Percentiles rank a stretch among this genome's conserved stretches.
phyloP scores from a whole-genome alignment of 139 green algal genomes.

The Picochlorum sp. region DNA sequence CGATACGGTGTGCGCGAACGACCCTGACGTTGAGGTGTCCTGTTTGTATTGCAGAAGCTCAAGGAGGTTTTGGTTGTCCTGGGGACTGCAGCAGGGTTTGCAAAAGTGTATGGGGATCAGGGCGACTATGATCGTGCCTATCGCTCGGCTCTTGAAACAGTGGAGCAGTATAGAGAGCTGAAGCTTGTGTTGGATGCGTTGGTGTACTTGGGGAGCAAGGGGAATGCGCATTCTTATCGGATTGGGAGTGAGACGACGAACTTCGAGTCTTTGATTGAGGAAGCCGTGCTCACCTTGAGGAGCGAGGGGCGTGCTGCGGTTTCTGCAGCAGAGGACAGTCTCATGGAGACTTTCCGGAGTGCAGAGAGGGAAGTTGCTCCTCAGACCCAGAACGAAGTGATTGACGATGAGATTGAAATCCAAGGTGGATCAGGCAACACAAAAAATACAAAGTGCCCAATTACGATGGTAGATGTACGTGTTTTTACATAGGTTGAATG shows the following conservation, averaged over 20 bases:
- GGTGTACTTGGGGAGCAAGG: neutral
- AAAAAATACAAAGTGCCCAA: neutral
- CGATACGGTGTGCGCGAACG: no score
- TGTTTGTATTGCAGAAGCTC: no score
- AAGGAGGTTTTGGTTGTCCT: no score
- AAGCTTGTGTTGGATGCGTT: neutral
- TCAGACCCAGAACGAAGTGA: neutral
- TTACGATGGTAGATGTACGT: neutral
- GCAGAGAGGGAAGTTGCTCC: neutral
- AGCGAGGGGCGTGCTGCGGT: neutral
- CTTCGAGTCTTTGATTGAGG: conserved; percentile 1
- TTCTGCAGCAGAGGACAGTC: neutral
- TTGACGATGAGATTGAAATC: conserved; percentile 1
- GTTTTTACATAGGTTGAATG: neutral
- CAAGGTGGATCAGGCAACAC: neutral
- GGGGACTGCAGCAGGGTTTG: no score
- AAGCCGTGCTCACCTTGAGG: neutral
- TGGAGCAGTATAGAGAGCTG: neutral
- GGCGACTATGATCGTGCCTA: no score
- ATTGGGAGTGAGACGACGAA: neutral
- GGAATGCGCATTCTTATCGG: neutral
- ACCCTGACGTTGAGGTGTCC: no score
- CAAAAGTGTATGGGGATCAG: no score
- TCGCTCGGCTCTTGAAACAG: neutral
- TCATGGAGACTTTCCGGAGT: neutral